phyloP scores from a whole-genome alignment of 2,329 filamentous ascomycete genomes.

The Fusarium cicatricum region DNA sequence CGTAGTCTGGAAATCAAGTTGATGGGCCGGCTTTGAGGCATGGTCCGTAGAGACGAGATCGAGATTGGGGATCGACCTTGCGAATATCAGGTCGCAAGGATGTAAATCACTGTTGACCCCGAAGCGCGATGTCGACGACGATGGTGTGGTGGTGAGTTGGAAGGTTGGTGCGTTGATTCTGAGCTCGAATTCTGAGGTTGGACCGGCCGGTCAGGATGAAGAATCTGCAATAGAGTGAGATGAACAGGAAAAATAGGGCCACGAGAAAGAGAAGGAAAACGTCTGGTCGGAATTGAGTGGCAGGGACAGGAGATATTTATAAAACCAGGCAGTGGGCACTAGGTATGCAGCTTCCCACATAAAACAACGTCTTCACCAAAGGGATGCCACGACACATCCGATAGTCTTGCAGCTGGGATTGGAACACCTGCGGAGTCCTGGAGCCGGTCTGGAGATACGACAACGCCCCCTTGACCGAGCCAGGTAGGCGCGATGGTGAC shows the following conservation, averaged over 20 bases:
- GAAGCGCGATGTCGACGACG: background rate
- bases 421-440: slow-evolving; percentile 58
- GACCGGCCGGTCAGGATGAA: background rate
- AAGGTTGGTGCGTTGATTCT: background rate
- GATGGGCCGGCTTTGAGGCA: slow-evolving; percentile 36
- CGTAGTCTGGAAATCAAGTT: slow-evolving; percentile 44
- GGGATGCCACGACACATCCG: slow-evolving; percentile 75
- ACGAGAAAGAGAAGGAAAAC: background rate
- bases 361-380: slow-evolving; percentile 86
- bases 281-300: background rate
- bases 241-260: background rate
- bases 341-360: slow-evolving; percentile 67
- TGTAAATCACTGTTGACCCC: background rate
- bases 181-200: background rate
- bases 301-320: slow-evolving; percentile 22
- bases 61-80: background rate
- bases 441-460: slow-evolving; percentile 74
- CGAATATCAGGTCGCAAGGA: background rate
- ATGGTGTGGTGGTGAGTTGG: background rate
- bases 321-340: slow-evolving; percentile 21
- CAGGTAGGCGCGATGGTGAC: slow-evolving; percentile 91
- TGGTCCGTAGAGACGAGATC: background rate
- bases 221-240: no score
- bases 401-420: slow-evolving; percentile 70
- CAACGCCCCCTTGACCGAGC: slow-evolving; percentile 84